Base-by-base conservation (phyloP, 371 early-diverging fungal species). In the Thermomucor indicae-seudaticae region DNA sequence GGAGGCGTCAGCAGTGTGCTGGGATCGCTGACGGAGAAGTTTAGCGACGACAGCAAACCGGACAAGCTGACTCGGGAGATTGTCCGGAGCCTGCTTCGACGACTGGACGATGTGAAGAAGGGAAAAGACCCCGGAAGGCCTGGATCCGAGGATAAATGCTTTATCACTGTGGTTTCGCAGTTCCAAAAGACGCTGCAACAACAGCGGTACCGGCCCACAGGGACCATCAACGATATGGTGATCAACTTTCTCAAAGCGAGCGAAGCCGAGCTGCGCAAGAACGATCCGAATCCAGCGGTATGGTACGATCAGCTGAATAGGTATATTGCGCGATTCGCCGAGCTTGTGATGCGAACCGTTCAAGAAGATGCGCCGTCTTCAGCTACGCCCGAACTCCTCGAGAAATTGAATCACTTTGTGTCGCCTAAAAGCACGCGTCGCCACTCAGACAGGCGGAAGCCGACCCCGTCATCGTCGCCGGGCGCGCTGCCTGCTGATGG, bases 21-120 rank as follows among this genome's bases (percentile, higher is more conserved):
- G 29, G 58, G 62, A 17, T 51, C 50, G 20, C 37, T 70, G 11
- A 58, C 64, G 16, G 71, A 66, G 16, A 59, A 57, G 32, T 70
- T 70, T 30, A 57, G 60, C 4, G 67, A 65, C 30, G 62, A 58
- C 0, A 55, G 55, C 29, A 69, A 65, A 37, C 54, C 60, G 1
- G 70, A 69, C 47, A 72, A 67, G 52, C 50, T 75, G 28, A 67
- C 65, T 6, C 47, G 62, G 41, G 72, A 72, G 41, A 57, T 75
- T 11, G 65, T 65, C 22, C 64, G 58, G 10, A 55, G 64, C 2
- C 39, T 75, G 4, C 29, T 51, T 14, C 45, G 54, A 35, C 58
- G 67, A 20, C 53, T 75, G 3, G 68, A 75, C 16, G 68, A 70
- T 27, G 53, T 67, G 6, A 57, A 51, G 19, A 61, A 67, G 44